Base-by-base conservation (phyloP, 2,329 filamentous ascomycete species). In the Coniochaeta sp. region DNA sequence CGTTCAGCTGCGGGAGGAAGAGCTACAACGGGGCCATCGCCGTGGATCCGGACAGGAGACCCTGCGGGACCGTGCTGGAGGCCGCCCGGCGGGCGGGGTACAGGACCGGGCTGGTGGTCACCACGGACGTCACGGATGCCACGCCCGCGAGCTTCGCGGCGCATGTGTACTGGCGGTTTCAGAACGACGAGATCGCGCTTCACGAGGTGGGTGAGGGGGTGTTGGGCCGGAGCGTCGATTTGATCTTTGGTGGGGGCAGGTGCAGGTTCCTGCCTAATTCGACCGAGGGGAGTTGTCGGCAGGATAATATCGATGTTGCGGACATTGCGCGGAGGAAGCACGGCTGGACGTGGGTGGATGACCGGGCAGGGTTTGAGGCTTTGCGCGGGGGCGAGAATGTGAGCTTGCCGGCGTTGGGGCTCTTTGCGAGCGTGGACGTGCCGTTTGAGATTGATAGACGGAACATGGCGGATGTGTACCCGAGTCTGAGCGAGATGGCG, bases 11-110 rank as follows among this genome's bases (percentile, higher is more conserved):
- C 69, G 93, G 86, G 22, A 77, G 81, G 70, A 99, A 99, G 84
- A 96, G 89, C 73, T 99, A 99, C 78, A 99, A 99, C 70, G 92
- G 92, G 56, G 95, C 95, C 66, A 98, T 99, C 67, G 90, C 91
- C 11, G 89, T 96, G 59, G 80, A 96, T 17, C 93, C 93, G 0
- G 88, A 96, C 73, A 86, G 89, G 66, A 85, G 86, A 33, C 91
- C 95, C 5, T 99, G 95, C 73, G 95, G 93, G 8, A 96, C 93
- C 19, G 91, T 88, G 4, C 83, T 99, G 59, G 95, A 99, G 77
- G 95, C 95, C 3, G 95, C 95, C 40, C 96, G 97, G 77, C 85
- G 86, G 67, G 89, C 90, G 9, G 95, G 95, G 16, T 98, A 97
- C 72, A 88, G 87, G 75, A 99, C 95, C 2, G 95, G 95, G 0